Evolutionary conservation across 2,329 filamentous ascomycete species (phyloP).

Genomic region (Sclerotinia sclerotiorum): DNA sequence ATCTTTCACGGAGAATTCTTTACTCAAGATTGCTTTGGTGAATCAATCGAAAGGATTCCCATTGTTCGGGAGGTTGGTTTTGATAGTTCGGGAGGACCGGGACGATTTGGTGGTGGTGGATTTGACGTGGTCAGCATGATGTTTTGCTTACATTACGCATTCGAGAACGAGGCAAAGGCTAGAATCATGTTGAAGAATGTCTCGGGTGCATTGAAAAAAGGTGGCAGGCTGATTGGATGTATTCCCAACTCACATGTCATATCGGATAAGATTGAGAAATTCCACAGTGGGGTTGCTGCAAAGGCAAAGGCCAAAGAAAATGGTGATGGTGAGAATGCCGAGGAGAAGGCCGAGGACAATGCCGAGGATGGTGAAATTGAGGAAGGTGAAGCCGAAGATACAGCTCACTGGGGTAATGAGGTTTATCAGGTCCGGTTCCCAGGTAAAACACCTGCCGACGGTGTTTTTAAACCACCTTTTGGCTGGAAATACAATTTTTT

Average conservation of each 20-base stretch:
- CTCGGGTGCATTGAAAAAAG: conserved; percentile 85
- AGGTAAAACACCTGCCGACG: conserved; percentile 76
- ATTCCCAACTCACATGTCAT: conserved; percentile 97
- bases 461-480: conserved; percentile 89
- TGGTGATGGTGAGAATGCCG: conserved; percentile 41
- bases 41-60: conserved; percentile 76
- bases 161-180: conserved; percentile 87
- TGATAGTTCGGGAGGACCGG: conserved; percentile 63
- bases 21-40: conserved; percentile 88
- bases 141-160: conserved; percentile 99
- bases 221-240: conserved; percentile 88
- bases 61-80: conserved; percentile 87
- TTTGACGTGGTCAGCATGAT: conserved; percentile 99
- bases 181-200: conserved; percentile 93
- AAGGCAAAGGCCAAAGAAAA: conserved; percentile 42
- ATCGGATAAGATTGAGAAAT: conserved; percentile 71
- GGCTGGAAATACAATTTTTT: conserved; percentile 99
- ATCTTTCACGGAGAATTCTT: conserved; percentile 86
- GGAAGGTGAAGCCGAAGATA: conserved; percentile 62
- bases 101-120: conserved; percentile 69
- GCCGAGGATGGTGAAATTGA: conserved; percentile 49
- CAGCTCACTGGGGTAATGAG: conserved; percentile 85
- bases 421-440: conserved; percentile 92
- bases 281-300: conserved; percentile 59
- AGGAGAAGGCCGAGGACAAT: conserved; percentile 39